Evolutionary conservation across 2,329 filamentous ascomycete genomes (phyloP).

Genomic region (Arthrobotrys conoides): DNA sequence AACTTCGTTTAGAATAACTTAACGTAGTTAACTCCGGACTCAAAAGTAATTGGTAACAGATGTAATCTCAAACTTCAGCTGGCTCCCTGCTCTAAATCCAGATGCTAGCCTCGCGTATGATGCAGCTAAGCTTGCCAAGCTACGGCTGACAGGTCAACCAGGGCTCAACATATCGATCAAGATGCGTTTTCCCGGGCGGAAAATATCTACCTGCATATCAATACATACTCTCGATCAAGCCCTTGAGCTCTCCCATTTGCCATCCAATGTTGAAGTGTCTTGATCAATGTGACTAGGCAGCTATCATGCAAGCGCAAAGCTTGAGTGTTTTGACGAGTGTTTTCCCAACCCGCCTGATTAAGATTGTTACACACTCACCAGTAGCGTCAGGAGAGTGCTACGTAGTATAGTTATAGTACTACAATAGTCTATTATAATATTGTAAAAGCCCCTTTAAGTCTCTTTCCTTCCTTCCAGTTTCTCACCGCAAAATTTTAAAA

Average conservation of each 20-base stretch:
- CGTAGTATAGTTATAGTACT: background rate
- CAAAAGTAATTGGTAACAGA: too few relatives aligned
- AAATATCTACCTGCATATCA: too few relatives aligned
- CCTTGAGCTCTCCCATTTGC: too few relatives aligned
- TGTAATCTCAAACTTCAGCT: too few relatives aligned
- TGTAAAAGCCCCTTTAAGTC: background rate
- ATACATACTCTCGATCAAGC: too few relatives aligned
- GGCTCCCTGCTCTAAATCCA: too few relatives aligned
- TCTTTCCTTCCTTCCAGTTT: constrained; percentile 2
- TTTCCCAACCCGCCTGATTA: background rate
- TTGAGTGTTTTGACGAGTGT: background rate
- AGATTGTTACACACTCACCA: background rate
- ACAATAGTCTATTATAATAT: background rate
- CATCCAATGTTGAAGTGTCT: background rate
- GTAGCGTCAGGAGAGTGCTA: background rate
- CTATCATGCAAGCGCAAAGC: background rate
- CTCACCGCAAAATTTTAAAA: background rate
- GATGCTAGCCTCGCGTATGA: too few relatives aligned
- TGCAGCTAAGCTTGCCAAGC: background rate
- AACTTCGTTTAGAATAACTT: too few relatives aligned
- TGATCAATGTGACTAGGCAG: background rate
- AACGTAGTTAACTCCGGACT: too few relatives aligned
- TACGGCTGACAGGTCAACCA: background rate
- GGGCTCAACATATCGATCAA: too few relatives aligned
- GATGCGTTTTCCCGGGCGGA: background rate